Conservation (phyloP, 2,329 filamentous ascomycete genomes). For the Escovopsis weberi region DNA sequence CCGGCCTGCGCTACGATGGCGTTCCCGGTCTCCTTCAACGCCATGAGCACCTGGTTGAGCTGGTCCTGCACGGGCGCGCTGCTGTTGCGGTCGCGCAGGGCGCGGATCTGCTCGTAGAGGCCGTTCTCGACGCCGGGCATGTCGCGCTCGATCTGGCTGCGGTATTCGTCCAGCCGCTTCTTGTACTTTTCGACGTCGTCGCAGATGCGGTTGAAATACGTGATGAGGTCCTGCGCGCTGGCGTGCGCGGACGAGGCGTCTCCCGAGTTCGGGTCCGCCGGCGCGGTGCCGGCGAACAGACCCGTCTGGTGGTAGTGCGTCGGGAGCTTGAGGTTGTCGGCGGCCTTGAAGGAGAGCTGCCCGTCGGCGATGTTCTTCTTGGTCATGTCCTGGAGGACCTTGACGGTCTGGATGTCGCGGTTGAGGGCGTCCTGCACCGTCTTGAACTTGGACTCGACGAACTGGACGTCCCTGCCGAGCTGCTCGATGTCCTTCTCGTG, state of each 20-base stretch:
- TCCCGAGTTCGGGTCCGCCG: slow-evolving; percentile 14
- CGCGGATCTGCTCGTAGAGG: slow-evolving; percentile 28
- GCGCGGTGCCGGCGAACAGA: slow-evolving; percentile 23
- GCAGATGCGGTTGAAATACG: slow-evolving; percentile 30
- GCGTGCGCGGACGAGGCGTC: slow-evolving; percentile 22
- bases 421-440: slow-evolving; percentile 30
- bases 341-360: slow-evolving; percentile 55
- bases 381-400: slow-evolving; percentile 43
- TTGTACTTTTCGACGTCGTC: slow-evolving; percentile 30
- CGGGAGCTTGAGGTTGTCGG: slow-evolving; percentile 62
- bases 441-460: slow-evolving; percentile 34
- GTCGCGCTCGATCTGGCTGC: slow-evolving; percentile 31
- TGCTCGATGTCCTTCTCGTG: slow-evolving; percentile 35
- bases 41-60: slow-evolving; percentile 22
- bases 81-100: slow-evolving; percentile 21
- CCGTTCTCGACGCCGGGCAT: slow-evolving; percentile 34
- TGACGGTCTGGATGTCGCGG: slow-evolving; percentile 47
- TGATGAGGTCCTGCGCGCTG: slow-evolving; percentile 28
- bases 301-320: slow-evolving; percentile 36
- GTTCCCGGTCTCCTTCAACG: slow-evolving; percentile 24
- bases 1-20: slow-evolving; percentile 27
- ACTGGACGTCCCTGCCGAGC: slow-evolving; percentile 31
- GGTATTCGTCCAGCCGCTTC: slow-evolving; percentile 28
- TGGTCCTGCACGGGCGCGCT: slow-evolving; percentile 21
- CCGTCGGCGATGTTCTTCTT: slow-evolving; percentile 56